Evolutionary conservation across 2,329 filamentous ascomycete genomes (phyloP), one percentile per base, ranked within the genome.

Genomic region (Cladosporium sp.): DNA sequence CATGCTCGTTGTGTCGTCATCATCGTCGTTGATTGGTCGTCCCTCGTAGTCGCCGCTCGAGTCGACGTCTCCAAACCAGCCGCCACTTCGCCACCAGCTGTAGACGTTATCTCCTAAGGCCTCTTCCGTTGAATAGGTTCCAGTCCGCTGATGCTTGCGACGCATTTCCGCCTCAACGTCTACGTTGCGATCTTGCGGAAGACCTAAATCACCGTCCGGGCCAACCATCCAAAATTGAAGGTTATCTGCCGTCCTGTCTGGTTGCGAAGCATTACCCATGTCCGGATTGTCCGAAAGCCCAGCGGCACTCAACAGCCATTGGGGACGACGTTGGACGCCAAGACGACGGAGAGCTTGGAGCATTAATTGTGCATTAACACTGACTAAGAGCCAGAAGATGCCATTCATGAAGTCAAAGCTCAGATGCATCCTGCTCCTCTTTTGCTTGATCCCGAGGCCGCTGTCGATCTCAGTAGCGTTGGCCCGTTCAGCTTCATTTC

Each of bases 131-230:
- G 71, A 73, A 37, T 67, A 59, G 31, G 59, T 67, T 63, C 64
- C 67, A 52, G 66, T 70, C 43, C 67, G 74, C 53, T 70, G 69
- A 31, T 86, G 72, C 45, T 82, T 77, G 50, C 80, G 80, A 59
- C 88, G 81, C 60, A 91, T 83, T 66, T 93, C 88, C 1, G 75
- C 77, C 69, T 96, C 92, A 2, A 96, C 83, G 62, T 97, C 91
- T 28, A 89, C 81, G 34, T 83, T 76, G 33, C 85, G 78, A 56
- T 81, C 76, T 16, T 75, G 76, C 2, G 84, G 80, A 22, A 85
- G 70, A 19, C 74, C 72, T 31, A 81, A 69, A 54, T 76, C 73
- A 4, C 78, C 80, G 41, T 81, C 74, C 35, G 76, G 73, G 8
- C 72, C 65, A 35, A 63, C 57, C 57, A 81, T 70, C 72, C 75